phyloP scores from a whole-genome alignment of 2,329 filamentous ascomycete genomes.

The Aspergillus floridensis region DNA sequence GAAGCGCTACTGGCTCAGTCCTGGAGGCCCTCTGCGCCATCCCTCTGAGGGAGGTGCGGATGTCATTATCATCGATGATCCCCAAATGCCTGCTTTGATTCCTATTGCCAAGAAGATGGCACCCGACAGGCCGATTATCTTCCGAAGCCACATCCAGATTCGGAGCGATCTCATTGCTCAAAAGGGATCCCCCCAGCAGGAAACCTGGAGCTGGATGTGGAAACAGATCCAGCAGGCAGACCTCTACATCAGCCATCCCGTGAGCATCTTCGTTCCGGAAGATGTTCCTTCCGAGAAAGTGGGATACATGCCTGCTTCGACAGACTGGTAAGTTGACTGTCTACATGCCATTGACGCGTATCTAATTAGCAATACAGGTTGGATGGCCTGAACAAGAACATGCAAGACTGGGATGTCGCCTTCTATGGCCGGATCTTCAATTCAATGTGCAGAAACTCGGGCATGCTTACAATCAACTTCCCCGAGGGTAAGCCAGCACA shows the following conservation, averaged over 20 bases:
- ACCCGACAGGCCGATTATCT: slow-evolving; percentile 72
- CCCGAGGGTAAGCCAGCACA: slow-evolving; percentile 32
- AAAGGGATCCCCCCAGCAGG: slow-evolving; percentile 64
- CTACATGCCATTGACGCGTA: not conserved
- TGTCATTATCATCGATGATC: slow-evolving; percentile 75
- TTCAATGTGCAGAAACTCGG: slow-evolving; percentile 60
- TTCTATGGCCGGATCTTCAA: slow-evolving; percentile 75
- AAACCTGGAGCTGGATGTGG: slow-evolving; percentile 76
- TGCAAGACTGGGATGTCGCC: slow-evolving; percentile 66
- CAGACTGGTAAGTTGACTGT: slow-evolving; percentile 61
- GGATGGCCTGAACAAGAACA: slow-evolving; percentile 74
- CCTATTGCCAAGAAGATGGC: slow-evolving; percentile 69
- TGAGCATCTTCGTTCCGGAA: slow-evolving; percentile 69
- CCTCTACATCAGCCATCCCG: slow-evolving; percentile 79
- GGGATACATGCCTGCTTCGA: slow-evolving; percentile 74
- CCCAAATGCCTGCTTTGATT: slow-evolving; percentile 79
- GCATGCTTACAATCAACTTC: slow-evolving; percentile 39
- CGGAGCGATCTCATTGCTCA: slow-evolving; percentile 68
- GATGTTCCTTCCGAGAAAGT: slow-evolving; percentile 66
- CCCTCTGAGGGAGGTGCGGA: slow-evolving; percentile 70
- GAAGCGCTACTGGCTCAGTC: slow-evolving; percentile 68
- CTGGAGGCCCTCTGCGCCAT: slow-evolving; percentile 64
- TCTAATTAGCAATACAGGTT: slow-evolving; percentile 48
- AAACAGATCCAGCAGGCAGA: slow-evolving; percentile 67
- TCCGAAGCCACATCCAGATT: slow-evolving; percentile 80